phyloP scores from a whole-genome alignment of 2,329 filamentous ascomycete species.

The Leptographium wingfieldii region DNA sequence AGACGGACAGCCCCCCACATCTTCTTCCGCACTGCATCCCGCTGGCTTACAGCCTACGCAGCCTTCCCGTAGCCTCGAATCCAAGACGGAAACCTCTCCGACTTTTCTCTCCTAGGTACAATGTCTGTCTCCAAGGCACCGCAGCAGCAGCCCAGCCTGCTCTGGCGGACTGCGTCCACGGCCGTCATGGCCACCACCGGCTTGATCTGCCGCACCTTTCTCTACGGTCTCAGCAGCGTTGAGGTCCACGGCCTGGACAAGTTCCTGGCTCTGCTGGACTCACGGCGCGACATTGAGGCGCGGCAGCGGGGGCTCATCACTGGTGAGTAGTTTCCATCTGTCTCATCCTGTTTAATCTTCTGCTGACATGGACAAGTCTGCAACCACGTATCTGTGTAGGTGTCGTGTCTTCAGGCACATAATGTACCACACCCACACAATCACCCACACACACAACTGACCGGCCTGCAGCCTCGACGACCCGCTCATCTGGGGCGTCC shows the following conservation, averaged over 20 bases:
- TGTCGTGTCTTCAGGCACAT: conserved; percentile 17
- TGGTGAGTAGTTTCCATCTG: conserved; percentile 34
- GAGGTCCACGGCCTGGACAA: conserved; percentile 64
- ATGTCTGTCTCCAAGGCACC: conserved; percentile 5
- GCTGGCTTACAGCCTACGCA: not conserved
- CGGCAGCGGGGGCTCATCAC: conserved; percentile 72
- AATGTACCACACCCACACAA: conserved; percentile 17
- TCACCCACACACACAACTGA: not conserved
- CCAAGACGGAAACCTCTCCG: not conserved
- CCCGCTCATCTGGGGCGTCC: conserved; percentile 81
- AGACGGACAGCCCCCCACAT: not conserved
- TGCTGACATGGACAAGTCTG: conserved; percentile 43
- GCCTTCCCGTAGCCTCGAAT: not conserved
- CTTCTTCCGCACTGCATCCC: not conserved
- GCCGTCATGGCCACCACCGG: conserved; percentile 63
- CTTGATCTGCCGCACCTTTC: conserved; percentile 57
- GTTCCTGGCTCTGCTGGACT: conserved; percentile 66
- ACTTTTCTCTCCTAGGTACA: not conserved
- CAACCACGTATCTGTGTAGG: conserved; percentile 82
- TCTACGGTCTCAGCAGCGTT: conserved; percentile 61
- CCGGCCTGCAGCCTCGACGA: conserved; percentile 62
- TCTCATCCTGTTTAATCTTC: not conserved
- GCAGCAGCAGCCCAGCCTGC: conserved; percentile 38
- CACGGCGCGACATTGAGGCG: conserved; percentile 50
- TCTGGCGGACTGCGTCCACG: conserved; percentile 64